Base-by-base conservation (phyloP, 2,329 filamentous ascomycete genomes). In the Botrytis cinerea region DNA sequence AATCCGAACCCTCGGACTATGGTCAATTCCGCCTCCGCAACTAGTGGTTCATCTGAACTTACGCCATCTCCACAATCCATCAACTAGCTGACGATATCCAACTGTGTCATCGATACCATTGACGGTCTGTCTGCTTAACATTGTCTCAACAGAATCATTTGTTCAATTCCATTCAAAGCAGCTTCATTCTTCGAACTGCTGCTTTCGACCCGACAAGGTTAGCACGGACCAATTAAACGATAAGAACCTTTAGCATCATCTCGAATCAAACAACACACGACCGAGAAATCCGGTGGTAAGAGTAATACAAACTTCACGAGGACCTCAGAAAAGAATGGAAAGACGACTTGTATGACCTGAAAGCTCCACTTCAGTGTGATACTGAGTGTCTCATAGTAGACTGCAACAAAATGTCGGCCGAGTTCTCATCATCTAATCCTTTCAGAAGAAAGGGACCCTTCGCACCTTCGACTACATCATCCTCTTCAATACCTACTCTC, bases 351-450 rank as follows among this genome's bases (percentile, higher is more conserved):
- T 72, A 72, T 72, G 54, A 72, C 62, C 62, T 72, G 40, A 68
- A 68, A 20, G 45, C 38, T 43, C 22, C 72, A 51, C 59, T 72
- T 73, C 18, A 69, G 51, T 73, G 71, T 73, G 67, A 51, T 74
- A 66, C 73, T 74, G 74, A 54, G 71, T 74, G 73, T 74, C 63
- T 71, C 68, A 69, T 38, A 43, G 54, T 62, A 54, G 43, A 73
- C 28, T 18, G 62, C 57, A 32, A 40, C 76, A 78, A 57, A n/a
- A 81, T 80, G 78, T 75, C 80, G 73, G 75, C 77, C 64, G 76
- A 78, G 43, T 77, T 77, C 66, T 72, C 77, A 20, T 80, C 80
- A 38, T 81, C 80, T 60, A 81, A 81, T 74, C 80, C 80, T 59
- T 81, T 81, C 71, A 76, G 80, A 40, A 78, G 79, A 77, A 81